Conservation (phyloP, 345 rosid genomes). For the Citrus cavaleriei region DNA sequence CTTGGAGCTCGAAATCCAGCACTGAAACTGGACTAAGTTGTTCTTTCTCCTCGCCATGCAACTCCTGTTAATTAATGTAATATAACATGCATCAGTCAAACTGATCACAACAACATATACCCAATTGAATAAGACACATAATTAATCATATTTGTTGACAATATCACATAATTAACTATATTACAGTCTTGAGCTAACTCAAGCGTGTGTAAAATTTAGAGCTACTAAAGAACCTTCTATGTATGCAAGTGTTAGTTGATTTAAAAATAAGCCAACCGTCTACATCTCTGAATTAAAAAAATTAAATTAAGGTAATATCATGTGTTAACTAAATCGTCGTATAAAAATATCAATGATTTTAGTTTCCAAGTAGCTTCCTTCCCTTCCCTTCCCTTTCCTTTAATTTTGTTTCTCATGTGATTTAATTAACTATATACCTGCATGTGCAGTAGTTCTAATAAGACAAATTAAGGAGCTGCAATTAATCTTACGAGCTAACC, state of each 20-base stretch:
- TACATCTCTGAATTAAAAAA: neutral
- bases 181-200: neutral
- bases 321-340: too few relatives aligned
- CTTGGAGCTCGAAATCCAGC: constrained; percentile 38
- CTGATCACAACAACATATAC: constrained; percentile 8
- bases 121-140: constrained; percentile 4
- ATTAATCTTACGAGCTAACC: neutral
- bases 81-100: neutral
- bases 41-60: constrained; percentile 33
- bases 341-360: too few relatives aligned
- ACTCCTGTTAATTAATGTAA: constrained; percentile 29
- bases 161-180: too few relatives aligned
- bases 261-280: neutral
- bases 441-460: neutral
- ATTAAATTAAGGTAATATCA: neutral
- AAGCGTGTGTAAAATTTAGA: constrained; percentile 1
- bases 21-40: constrained; percentile 52
- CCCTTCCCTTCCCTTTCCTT: constrained; percentile 27
- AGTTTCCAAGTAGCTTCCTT: constrained; percentile 12
- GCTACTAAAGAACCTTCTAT: neutral
- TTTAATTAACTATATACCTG: neutral
- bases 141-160: neutral
- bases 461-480: neutral
- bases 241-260: neutral
- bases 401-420: neutral